Evolutionary conservation across 441 rosid genomes (phyloP), one percentile per base, ranked within the genome.

Genomic region (Pelargonium cotyledonis): DNA sequence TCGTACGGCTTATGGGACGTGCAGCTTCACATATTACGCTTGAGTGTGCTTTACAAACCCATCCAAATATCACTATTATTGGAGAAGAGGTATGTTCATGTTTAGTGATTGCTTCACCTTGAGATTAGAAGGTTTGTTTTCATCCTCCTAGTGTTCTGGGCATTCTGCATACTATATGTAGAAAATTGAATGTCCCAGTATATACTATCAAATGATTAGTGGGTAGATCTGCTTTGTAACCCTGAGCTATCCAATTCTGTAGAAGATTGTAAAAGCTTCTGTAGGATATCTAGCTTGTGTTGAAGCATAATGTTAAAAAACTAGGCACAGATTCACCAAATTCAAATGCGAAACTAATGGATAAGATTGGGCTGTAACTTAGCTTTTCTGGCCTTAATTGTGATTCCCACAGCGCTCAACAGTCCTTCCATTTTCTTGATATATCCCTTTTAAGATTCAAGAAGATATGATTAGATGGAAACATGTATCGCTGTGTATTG

Each of bases 31-130:
- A 92, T 78, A 95, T 95, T 73, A 95, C 99, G 26, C 85, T 95
- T 73, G 99, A 95, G 81, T 95, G 99, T 80, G 98, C 98, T 71
- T 76, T 95, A 83, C 99, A 95, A 82, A 92, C 99, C 81, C 99
- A 92, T 83, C 98, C 98, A 1, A 95, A 95, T 81, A 84, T 95
- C 60, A 87, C 96, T 29, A 74, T 95, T 70, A 90, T 95, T 58
- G 99, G 99, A 71, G 99, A 95, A 83, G 99, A 95, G 99, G 99
- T 92, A 80, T 63, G 23, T 21, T 6, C 60, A 15, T 46, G 11
- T 72, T 53, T 0, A 23, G 21, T 40, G 46, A 0, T 40, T 51
- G 51, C 63, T 43, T 67, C n/a, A 55, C 55, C 69, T 76, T 68
- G 4, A 16, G 3, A 60, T 60, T 29, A 23, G 29, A 8, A 46